Evolutionary conservation across 2,329 filamentous ascomycete species (phyloP).

Genomic region (Lizonia empirigonia): DNA sequence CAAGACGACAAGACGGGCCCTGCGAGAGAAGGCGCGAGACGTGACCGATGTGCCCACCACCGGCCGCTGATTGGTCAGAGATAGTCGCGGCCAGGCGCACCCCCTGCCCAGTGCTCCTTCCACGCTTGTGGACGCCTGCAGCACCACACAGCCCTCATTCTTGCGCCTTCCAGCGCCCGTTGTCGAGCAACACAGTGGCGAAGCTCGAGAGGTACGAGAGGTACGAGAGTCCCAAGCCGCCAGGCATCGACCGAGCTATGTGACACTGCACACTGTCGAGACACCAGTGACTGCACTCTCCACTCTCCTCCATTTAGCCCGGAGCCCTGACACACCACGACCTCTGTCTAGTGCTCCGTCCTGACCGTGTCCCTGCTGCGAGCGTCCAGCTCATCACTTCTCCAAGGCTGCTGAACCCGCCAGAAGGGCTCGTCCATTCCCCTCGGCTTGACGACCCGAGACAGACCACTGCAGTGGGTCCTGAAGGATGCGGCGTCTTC

Average conservation of each 20-base stretch:
- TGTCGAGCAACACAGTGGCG: constrained; percentile 11
- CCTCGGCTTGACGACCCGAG: background rate
- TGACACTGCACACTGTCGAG: constrained; percentile 7
- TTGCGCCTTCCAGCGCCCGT: constrained; percentile 19
- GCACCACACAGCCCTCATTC: constrained; percentile 15
- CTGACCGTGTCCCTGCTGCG: constrained; percentile 12
- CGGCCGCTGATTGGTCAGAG: constrained; percentile 1
- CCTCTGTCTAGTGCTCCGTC: background rate
- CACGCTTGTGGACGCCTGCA: constrained; percentile 5
- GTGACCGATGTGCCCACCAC: too few relatives aligned
- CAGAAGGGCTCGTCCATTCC: constrained; percentile 4
- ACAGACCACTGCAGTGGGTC: constrained; percentile 1
- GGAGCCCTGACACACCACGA: constrained; percentile 7
- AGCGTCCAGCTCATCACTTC: constrained; percentile 7
- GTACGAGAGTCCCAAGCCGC: constrained; percentile 1
- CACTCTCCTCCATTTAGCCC: constrained; percentile 11
- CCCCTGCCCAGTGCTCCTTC: background rate
- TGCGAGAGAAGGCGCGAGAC: too few relatives aligned
- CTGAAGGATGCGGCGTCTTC: background rate
- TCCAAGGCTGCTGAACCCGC: constrained; percentile 8
- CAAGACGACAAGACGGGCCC: constrained; percentile 1
- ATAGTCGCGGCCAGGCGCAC: background rate
- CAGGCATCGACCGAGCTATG: constrained; percentile 2
- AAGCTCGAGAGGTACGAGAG: constrained; percentile 12
- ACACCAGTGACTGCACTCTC: too few relatives aligned